These are phyloP conservation scores for Aspergillus persii DNA, from an alignment of 2,329 filamentous ascomycete species.

Conservation along the genomic window DNA sequence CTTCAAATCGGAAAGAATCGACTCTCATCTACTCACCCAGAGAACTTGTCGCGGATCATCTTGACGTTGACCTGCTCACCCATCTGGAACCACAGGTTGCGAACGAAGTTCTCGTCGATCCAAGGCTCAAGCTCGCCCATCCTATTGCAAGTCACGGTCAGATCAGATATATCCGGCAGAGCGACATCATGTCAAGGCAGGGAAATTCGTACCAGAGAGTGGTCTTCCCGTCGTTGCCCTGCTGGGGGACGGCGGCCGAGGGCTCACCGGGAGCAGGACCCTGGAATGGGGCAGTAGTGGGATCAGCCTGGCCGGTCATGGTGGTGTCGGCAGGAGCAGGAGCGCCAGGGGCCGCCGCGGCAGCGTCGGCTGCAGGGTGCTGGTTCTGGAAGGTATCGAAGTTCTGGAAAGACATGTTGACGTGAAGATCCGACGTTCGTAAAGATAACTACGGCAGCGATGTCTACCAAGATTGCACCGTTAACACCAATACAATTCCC, in stretches of 20 bases:
- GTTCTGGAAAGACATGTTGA: constrained; percentile 65
- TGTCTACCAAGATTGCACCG: constrained; percentile 10
- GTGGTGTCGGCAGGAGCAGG: constrained; percentile 52
- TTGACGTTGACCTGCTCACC: constrained; percentile 96
- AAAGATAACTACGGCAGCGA: constrained; percentile 17
- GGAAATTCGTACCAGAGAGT: constrained; percentile 51
- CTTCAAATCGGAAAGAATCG: constrained; percentile 8
- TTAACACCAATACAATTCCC: background rate
- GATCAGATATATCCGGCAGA: background rate
- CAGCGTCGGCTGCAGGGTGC: constrained; percentile 55
- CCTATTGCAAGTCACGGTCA: constrained; percentile 52
- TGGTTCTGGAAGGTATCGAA: constrained; percentile 64
- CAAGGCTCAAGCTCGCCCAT: constrained; percentile 99
- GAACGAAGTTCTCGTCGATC: constrained; percentile 99
- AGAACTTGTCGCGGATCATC: constrained; percentile 99
- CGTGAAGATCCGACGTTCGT: constrained; percentile 19
- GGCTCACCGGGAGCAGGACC: constrained; percentile 46
- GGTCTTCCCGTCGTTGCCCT: constrained; percentile 55
- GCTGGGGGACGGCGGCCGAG: constrained; percentile 46
- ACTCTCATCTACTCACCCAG: constrained; percentile 64
- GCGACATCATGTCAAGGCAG: constrained; percentile 3
- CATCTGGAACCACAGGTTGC: constrained; percentile 90
- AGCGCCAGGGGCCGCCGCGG: constrained; percentile 46
- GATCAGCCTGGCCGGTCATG: constrained; percentile 59
- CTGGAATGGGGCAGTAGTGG: constrained; percentile 51